A percentile compares a stretch with the other conserved stretches of the same genome.
Conservation (phyloP, 352 stramenopile species). For the Phytophthora parvispora region DNA sequence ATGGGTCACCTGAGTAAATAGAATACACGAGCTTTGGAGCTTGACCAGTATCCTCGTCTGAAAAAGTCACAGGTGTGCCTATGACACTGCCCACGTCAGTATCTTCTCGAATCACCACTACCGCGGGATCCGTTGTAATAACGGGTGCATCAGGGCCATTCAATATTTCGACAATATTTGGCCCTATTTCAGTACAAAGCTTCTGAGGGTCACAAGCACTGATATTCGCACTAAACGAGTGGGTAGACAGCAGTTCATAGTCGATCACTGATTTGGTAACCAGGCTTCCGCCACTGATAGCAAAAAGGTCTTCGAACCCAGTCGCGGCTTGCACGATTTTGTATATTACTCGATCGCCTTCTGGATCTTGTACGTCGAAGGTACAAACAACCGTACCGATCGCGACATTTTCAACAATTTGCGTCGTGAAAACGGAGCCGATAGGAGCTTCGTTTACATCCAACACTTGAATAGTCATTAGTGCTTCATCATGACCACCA, state of each 20-base stretch:
- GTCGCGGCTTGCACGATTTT: conserved; percentile 8
- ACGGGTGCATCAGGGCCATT: conserved; percentile 57
- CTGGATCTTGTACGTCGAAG: conserved; percentile 43
- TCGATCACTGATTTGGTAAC: conserved; percentile 29
- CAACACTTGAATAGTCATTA: conserved; percentile 34
- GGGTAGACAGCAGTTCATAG: conserved; percentile 23
- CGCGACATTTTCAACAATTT: conserved; percentile 47
- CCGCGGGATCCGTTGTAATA: conserved; percentile 20
- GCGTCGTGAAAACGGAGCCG: conserved; percentile 30
- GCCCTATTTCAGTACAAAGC: conserved; percentile 50
- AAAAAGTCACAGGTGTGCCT: conserved; percentile 37
- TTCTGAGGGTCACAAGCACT: conserved; percentile 51
- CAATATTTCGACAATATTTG: conserved; percentile 43
- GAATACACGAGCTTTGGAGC: conserved; percentile 48
- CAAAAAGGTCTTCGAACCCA: conserved; percentile 27
- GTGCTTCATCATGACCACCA: conserved; percentile 15
- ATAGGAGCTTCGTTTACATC: conserved; percentile 45
- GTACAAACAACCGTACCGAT: conserved; percentile 34
- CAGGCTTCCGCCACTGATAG: conserved; percentile 11
- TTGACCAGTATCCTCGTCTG: conserved; percentile 61
- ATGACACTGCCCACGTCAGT: conserved; percentile 19
- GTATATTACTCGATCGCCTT: conserved; percentile 48
- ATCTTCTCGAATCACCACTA: conserved; percentile 23
- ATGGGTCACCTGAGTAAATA: conserved; percentile 57
- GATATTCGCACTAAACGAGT: conserved; percentile 37